Evolutionary conservation across 768 basidiomycete species (phyloP).

Genomic region (Trametes cingulata): DNA sequence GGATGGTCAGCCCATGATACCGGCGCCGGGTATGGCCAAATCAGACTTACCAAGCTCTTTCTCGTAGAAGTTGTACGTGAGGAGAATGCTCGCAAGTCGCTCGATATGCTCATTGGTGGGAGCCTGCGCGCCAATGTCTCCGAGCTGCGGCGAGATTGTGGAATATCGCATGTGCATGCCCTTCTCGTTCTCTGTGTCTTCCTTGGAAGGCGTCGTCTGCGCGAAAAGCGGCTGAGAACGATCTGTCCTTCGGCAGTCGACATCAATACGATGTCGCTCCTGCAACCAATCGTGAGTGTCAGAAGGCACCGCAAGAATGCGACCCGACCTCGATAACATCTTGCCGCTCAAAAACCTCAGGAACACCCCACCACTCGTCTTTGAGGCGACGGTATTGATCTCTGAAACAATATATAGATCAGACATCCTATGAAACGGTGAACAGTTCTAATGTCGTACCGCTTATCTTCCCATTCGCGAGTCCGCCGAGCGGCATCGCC

Average conservation of each 20-base stretch:
- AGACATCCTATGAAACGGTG: neutral
- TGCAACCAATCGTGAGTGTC: constrained; percentile 27
- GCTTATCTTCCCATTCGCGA: constrained; percentile 61
- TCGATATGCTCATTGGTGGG: constrained; percentile 92
- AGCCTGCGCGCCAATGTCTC: constrained; percentile 83
- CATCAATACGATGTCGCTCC: constrained; percentile 94
- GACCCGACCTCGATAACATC: constrained; percentile 75
- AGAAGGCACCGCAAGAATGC: constrained; percentile 10
- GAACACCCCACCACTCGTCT: constrained; percentile 79
- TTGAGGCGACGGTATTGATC: constrained; percentile 70
- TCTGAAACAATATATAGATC: constrained; percentile 39
- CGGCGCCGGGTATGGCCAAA: neutral
- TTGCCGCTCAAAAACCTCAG: constrained; percentile 77
- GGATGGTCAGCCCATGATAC: constrained; percentile 18
- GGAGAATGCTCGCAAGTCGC: constrained; percentile 77
- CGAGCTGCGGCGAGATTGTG: constrained; percentile 71
- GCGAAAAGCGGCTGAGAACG: constrained; percentile 90
- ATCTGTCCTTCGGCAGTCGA: constrained; percentile 96
- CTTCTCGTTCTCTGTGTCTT: constrained; percentile 60
- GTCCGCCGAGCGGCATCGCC: constrained; percentile 61
- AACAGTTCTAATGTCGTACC: constrained; percentile 36
- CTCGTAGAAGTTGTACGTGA: constrained; percentile 91
- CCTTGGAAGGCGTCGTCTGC: constrained; percentile 34
- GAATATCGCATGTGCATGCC: constrained; percentile 56
- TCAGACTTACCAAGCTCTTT: constrained; percentile 73